Percentiles rank a stretch among this genome's conserved stretches.
Evolutionary conservation across 805 yeast genomes (phyloP).

Genomic region (Lachancea kluyveri): DNA sequence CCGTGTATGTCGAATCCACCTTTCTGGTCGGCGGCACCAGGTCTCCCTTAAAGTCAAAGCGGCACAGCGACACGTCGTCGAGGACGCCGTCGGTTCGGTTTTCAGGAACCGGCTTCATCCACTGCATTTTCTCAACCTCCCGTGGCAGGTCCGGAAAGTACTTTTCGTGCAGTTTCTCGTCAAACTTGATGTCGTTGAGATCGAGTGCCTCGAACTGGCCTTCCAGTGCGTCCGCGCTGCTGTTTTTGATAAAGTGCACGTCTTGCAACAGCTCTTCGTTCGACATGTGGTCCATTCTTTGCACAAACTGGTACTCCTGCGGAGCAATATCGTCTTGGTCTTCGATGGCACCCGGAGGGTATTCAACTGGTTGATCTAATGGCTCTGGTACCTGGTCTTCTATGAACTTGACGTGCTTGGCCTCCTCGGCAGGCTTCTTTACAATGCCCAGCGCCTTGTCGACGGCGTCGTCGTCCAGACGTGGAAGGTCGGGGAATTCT

Average conservation of each 20-base stretch:
- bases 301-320: conserved; percentile 39
- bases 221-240: conserved; percentile 25
- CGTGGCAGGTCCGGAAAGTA: conserved; percentile 87
- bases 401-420: conserved; percentile 5
- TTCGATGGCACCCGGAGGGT: no score
- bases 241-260: conserved; percentile 67
- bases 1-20: conserved; percentile 47
- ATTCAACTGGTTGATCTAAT: no score
- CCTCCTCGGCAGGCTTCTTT: neutral
- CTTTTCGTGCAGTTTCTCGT: conserved; percentile 71
- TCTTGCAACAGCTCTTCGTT: conserved; percentile 36
- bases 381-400: neutral
- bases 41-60: conserved; percentile 87
- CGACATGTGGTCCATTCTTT: conserved; percentile 40
- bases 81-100: conserved; percentile 28
- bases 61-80: conserved; percentile 54
- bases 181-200: conserved; percentile 71
- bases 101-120: conserved; percentile 77
- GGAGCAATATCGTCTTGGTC: conserved; percentile 52
- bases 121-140: conserved; percentile 73
- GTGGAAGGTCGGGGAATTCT: conserved; percentile 18
- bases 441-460: conserved; percentile 23
- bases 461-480: conserved; percentile 24
- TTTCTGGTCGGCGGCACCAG: conserved; percentile 55
- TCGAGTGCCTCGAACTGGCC: conserved; percentile 37